Evolutionary conservation across 306 rosid genomes (phyloP), one percentile per base, ranked within the genome.

Genomic region (Glycine tomentella): DNA sequence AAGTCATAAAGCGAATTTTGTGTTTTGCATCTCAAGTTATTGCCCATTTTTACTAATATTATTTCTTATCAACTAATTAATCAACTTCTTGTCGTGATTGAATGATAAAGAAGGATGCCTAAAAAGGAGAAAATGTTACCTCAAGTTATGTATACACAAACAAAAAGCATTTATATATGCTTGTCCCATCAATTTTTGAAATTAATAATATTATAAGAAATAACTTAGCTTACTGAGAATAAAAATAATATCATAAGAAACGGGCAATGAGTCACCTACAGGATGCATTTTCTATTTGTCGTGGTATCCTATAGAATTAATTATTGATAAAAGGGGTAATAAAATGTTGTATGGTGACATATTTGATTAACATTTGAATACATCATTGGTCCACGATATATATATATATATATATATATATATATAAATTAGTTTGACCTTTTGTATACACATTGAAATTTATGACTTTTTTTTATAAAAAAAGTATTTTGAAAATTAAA

Each of bases 1-100:
- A 7, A 55, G 53, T 64, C 74, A 75, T 62, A 62, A 84, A 84
- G 72, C 34, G n/a, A 16, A 9, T 15, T 69, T 64, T 53, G 25
- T n/a, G 75, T 71, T 79, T 79, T 84, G 79, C 57, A 48, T 76
- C 59, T 70, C 20, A 84, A 70, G 78, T 76, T 80, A 61, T 76
- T 63, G 46, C 49, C 73, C 57, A 36, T 75, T 70, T 84, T 61
- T 74, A 46, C 45, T 46, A 52, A 61, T 70, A 9, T 17, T 55
- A 4, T 67, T 50, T 61, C 65, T 75, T 76, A 76, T 49, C 9
- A 69, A 67, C 81, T 74, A 76, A 25, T 25, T 25, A 25, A 7
- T 66, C 67, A 50, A 69, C 69, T 61, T 25, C 33, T 15, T 52
- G 84, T 61, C 55, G 74, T 75, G 56, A 14, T 80, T 44, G 56